A percentile compares a stretch with the other conserved stretches of the same genome.
Evolutionary conservation across 108 stramenopile species (phyloP).

Genomic region (Cylindrotheca fusiformis): DNA sequence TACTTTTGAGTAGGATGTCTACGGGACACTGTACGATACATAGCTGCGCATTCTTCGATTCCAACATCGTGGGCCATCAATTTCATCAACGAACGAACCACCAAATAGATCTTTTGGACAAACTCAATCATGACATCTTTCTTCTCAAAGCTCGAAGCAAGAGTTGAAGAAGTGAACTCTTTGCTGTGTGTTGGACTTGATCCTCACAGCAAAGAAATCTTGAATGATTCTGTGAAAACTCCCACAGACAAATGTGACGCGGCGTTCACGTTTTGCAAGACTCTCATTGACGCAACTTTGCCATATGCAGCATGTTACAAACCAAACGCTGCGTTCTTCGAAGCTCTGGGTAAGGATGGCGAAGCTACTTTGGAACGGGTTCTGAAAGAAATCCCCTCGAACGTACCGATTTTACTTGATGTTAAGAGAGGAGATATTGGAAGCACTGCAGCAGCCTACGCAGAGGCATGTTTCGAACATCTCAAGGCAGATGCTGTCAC

Average conservation of each 20-base stretch:
- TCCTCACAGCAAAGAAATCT: slow-evolving; percentile 82
- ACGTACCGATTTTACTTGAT: slow-evolving; percentile 91
- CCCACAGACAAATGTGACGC: slow-evolving; percentile 59
- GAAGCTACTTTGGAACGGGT: slow-evolving; percentile 71
- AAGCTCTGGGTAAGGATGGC: slow-evolving; percentile 89
- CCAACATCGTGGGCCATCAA: too few species aligned
- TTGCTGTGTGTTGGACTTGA: slow-evolving; percentile 97
- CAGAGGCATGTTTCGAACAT: slow-evolving; percentile 84
- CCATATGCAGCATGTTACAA: slow-evolving; percentile 90
- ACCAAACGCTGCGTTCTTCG: slow-evolving; percentile 99
- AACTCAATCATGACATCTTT: slow-evolving; percentile 47
- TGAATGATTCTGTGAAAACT: slow-evolving; percentile 21
- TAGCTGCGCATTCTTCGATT: too few species aligned
- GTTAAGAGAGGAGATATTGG: slow-evolving; percentile 98
- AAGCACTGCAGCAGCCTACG: slow-evolving; percentile 93
- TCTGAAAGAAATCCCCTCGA: slow-evolving; percentile 54
- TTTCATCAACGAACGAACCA: too few species aligned
- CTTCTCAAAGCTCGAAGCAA: slow-evolving; percentile 49
- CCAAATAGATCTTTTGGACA: too few species aligned
- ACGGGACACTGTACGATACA: too few species aligned
- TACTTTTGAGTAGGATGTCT: too few species aligned
- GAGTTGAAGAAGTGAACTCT: slow-evolving; percentile 66
- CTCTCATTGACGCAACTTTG: slow-evolving; percentile 88
- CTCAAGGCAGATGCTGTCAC: slow-evolving; percentile 92
- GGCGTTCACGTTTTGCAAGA: slow-evolving; percentile 86